Evolutionary conservation across 139 green algal genomes (phyloP), one percentile per base, ranked within the genome.

Genomic region (Coelastrella sp.): DNA sequence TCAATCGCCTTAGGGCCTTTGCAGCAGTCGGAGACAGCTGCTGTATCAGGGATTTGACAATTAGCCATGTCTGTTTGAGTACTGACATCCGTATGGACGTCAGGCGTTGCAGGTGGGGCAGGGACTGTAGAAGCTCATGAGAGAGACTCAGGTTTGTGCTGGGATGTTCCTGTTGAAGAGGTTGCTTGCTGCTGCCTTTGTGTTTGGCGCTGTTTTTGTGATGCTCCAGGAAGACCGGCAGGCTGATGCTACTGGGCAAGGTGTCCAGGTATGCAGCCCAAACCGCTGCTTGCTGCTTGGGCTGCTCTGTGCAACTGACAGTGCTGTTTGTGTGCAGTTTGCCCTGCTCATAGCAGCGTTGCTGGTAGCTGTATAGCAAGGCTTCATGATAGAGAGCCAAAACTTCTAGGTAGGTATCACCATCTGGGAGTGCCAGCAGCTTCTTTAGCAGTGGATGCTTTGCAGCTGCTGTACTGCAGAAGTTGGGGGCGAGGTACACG

Each of bases 41-140:
- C 35, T 34, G 34, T n/a, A 81, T 30, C 27, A 81, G 50, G 30
- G 73, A 27, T 67, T 67, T 38, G 19, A 81, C 48, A 19, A 53
- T 66, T 27, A 32, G 48, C 73, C 73, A 81, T 25, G 73, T 50
- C 48, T 67, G 30, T 35, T 11, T 32, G 5, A 81, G 48, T 17
- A 48, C 73, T 27, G 38, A 6, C 2, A 38, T 8, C 5, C 73
- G 73, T 37, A 68, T 81, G 32, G 48, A 51, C 27, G 32, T 67
- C 15, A 81, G 73, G 48, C 73, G 73, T 25, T 68, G 13, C 25
- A 81, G 41, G 7, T 81, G 73, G 3, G 73, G 73, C 48, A 81
- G 32, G 27, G 32, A 17, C 27, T 37, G 32, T n/a, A 79, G 13
- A n/a, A 79, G 41, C 41, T 79, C 23, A 21, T 32, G 21, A 21